These are phyloP conservation scores for Nitzschia putrida DNA, from an alignment of 108 stramenopile species.

Conservation along the genomic window DNA sequence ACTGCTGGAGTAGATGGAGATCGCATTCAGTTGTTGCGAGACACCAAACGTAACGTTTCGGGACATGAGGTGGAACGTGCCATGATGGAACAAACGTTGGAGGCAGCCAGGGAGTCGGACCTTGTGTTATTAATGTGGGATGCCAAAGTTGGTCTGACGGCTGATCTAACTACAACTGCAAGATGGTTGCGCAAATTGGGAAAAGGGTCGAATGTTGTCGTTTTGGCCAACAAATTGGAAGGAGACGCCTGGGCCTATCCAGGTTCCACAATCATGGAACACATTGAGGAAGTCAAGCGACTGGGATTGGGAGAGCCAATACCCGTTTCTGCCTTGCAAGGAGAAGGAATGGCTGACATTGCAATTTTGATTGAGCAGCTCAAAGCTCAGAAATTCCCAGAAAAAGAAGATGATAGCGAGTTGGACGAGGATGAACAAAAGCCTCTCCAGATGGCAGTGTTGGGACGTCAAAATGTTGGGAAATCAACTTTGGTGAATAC, in stretches of 20 bases:
- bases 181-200: slow-evolving; percentile 77
- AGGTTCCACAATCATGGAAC: slow-evolving; percentile 56
- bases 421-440: slow-evolving; percentile 39
- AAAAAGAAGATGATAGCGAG: slow-evolving; percentile 28
- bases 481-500: slow-evolving; percentile 87
- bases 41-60: slow-evolving; percentile 23
- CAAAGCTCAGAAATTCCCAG: slow-evolving; percentile 46
- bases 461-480: slow-evolving; percentile 90
- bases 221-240: slow-evolving; percentile 86
- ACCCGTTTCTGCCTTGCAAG: slow-evolving; percentile 78
- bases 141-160: slow-evolving; percentile 69
- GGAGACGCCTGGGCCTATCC: slow-evolving; percentile 75
- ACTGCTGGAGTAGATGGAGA: slow-evolving; percentile 93
- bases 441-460: slow-evolving; percentile 81
- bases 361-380: slow-evolving; percentile 68
- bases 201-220: slow-evolving; percentile 41
- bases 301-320: slow-evolving; percentile 83
- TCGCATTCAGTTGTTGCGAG: slow-evolving; percentile 55
- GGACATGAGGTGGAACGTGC: slow-evolving; percentile 46
- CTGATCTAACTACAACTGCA: slow-evolving; percentile 69
- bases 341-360: slow-evolving; percentile 84
- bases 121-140: slow-evolving; percentile 83
- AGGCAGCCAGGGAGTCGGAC: slow-evolving; percentile 68
- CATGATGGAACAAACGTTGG: slow-evolving; percentile 85
- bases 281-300: slow-evolving; percentile 64